phyloP scores from a whole-genome alignment of 768 basidiomycete species.

The Multifurca ochricompacta region DNA sequence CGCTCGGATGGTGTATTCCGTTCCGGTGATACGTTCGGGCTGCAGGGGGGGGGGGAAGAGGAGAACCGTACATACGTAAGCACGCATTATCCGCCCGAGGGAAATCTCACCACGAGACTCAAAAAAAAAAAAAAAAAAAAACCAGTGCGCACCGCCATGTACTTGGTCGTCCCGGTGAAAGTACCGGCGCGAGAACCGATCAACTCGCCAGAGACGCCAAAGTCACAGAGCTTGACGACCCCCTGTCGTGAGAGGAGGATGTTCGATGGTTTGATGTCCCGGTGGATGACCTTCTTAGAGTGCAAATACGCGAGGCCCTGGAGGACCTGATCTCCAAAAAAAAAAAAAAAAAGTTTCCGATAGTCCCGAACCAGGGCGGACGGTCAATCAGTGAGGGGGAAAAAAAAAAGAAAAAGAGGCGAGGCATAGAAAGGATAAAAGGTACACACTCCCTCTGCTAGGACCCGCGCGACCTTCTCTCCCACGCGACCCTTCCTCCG shows the following conservation, averaged over 20 bases:
- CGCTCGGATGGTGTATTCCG: conserved; percentile 83
- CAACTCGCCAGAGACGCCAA: conserved; percentile 90
- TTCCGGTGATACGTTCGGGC: conserved; percentile 86
- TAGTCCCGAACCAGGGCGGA: too few relatives aligned
- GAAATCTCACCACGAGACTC: too few relatives aligned
- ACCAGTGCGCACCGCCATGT: conserved; percentile 69
- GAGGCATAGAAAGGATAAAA: not conserved
- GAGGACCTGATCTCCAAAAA: too few relatives aligned
- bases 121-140: too few relatives aligned
- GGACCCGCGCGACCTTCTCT: conserved; percentile 73
- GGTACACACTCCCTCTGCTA: conserved; percentile 73
- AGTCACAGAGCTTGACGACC: conserved; percentile 83
- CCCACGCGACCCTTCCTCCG: conserved; percentile 64
- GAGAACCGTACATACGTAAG: not conserved
- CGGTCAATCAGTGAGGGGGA: too few relatives aligned
- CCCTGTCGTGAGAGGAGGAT: conserved; percentile 79
- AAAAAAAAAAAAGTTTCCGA: too few relatives aligned
- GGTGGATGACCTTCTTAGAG: conserved; percentile 77
- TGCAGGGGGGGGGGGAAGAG: too few relatives aligned
- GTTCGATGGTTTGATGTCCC: conserved; percentile 87
- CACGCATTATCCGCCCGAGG: not conserved
- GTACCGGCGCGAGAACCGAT: conserved; percentile 81
- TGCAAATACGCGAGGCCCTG: conserved; percentile 86
- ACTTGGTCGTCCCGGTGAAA: conserved; percentile 89
- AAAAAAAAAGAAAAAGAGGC: not conserved